A percentile compares a stretch with the other conserved stretches of the same genome.
phyloP scores from a whole-genome alignment of 2,329 filamentous ascomycete genomes.

The Parafenestella ontariensis region DNA sequence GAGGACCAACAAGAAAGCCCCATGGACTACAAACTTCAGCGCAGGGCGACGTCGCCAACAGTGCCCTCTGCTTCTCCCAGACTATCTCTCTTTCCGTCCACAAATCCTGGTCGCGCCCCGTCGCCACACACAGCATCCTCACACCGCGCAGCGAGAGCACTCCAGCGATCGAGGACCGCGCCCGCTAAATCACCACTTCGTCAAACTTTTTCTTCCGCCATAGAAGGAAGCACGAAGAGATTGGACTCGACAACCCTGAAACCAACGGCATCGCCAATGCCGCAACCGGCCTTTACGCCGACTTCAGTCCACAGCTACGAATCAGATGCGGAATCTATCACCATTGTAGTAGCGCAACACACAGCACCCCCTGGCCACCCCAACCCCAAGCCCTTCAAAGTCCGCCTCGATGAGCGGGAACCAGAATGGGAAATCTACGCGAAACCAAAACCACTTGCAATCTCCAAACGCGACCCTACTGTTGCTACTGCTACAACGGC shows the following conservation, averaged over 20 bases:
- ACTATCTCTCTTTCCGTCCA: conserved; percentile 44
- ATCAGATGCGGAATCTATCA: conserved; percentile 39
- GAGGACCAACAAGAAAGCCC: conserved; percentile 21
- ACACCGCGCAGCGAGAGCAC: conserved; percentile 24
- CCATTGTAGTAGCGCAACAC: conserved; percentile 32
- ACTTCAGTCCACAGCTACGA: conserved; percentile 38
- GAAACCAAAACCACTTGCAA: conserved; percentile 29
- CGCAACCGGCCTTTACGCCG: conserved; percentile 31
- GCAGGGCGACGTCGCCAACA: conserved; percentile 45
- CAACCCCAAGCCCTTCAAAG: conserved; percentile 22
- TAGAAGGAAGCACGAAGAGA: conserved; percentile 9
- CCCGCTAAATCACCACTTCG: conserved; percentile 38
- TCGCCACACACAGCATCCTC: conserved; percentile 31
- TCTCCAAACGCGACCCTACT: conserved; percentile 13
- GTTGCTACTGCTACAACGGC: background rate
- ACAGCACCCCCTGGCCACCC: conserved; percentile 9
- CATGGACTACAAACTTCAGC: conserved; percentile 29
- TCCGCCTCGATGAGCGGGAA: conserved; percentile 34
- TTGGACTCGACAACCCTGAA: conserved; percentile 8
- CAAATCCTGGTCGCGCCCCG: conserved; percentile 28
- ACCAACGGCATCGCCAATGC: conserved; percentile 17
- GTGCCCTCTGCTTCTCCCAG: conserved; percentile 35
- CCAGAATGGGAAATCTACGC: conserved; percentile 41
- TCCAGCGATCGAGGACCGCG: conserved; percentile 40
- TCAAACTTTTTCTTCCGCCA: conserved; percentile 25